Evolutionary conservation across 129 eudicot species (phyloP).

Genomic region (sunflower (Helianthus annuus)): DNA sequence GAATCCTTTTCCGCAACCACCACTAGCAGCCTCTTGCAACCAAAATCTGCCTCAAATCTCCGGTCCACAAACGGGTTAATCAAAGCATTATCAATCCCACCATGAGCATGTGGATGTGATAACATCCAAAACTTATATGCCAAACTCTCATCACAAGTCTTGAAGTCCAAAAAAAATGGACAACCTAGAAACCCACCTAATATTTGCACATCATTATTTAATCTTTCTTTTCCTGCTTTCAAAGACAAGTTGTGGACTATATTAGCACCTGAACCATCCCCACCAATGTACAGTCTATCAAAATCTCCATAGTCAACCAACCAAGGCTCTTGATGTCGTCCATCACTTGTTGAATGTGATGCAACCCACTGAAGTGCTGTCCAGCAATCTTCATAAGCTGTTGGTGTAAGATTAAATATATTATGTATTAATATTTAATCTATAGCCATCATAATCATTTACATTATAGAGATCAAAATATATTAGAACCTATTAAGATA

Average conservation of each 20-base stretch:
- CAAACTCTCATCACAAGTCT: not conserved
- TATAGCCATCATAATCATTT: too few species aligned
- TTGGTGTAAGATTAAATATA: too few species aligned
- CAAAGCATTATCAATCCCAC: conserved; percentile 33
- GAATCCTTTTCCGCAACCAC: conserved; percentile 34
- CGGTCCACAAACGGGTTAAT: conserved; percentile 40
- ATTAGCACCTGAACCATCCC: conserved; percentile 47
- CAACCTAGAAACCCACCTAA: conserved; percentile 21
- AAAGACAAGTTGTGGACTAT: conserved; percentile 36
- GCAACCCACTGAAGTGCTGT: conserved; percentile 43
- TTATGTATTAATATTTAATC: too few species aligned
- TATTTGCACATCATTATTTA: conserved; percentile 23
- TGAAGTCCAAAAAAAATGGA: conserved; percentile 34
- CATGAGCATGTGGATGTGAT: conserved; percentile 20
- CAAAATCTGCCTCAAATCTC: conserved; percentile 27
- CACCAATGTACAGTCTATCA: conserved; percentile 34
- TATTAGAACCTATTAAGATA: too few species aligned
- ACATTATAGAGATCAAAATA: too few species aligned
- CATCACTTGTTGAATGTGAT: conserved; percentile 18
- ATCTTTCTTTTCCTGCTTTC: conserved; percentile 21
- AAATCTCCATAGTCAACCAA: conserved; percentile 27
- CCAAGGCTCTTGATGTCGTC: conserved; percentile 22
- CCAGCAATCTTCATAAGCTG: conserved; percentile 58
- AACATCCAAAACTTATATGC: conserved; percentile 33
- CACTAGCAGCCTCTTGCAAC: conserved; percentile 40